Percentiles rank a stretch among this genome's conserved stretches.
Evolutionary conservation across 2,329 filamentous ascomycete species (phyloP).

Genomic region (Fusarium sp.): DNA sequence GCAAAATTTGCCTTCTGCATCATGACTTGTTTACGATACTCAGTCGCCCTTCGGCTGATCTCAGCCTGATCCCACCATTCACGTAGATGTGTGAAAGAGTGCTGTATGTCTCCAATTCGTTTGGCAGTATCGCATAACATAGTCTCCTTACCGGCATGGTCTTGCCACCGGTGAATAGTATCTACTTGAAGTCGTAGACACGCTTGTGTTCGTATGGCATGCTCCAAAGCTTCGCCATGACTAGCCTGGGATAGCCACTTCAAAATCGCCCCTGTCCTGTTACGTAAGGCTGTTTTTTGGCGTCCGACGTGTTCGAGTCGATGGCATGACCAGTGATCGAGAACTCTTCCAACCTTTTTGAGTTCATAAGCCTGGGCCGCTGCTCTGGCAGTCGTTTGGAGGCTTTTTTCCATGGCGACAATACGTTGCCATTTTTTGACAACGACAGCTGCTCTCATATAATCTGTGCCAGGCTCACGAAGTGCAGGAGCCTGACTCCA

Average conservation of each 20-base stretch:
- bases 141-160: conserved; percentile 20
- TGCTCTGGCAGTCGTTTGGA: conserved; percentile 45
- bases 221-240: conserved; percentile 20
- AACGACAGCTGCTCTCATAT: conserved; percentile 49
- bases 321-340: conserved; percentile 51
- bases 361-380: conserved; percentile 42
- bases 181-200: conserved; percentile 26
- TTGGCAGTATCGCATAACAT: conserved; percentile 21
- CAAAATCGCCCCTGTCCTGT: conserved; percentile 34
- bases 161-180: conserved; percentile 45
- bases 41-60: conserved; percentile 42
- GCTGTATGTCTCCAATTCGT: conserved; percentile 39
- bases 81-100: conserved; percentile 46
- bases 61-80: conserved; percentile 53
- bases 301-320: conserved; percentile 41
- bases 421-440: conserved; percentile 55
- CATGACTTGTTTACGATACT: conserved; percentile 42
- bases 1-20: conserved; percentile 37
- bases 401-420: conserved; percentile 46
- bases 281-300: conserved; percentile 35
- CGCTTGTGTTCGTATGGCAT: conserved; percentile 40
- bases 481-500: conserved; percentile 54
- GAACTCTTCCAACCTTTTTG: conserved; percentile 38
- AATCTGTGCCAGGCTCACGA: conserved; percentile 49
- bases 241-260: conserved; percentile 45